These are phyloP conservation scores for Dictyophora rubrovolvata DNA, from an alignment of 768 basidiomycete genomes.

Conservation along the genomic window DNA sequence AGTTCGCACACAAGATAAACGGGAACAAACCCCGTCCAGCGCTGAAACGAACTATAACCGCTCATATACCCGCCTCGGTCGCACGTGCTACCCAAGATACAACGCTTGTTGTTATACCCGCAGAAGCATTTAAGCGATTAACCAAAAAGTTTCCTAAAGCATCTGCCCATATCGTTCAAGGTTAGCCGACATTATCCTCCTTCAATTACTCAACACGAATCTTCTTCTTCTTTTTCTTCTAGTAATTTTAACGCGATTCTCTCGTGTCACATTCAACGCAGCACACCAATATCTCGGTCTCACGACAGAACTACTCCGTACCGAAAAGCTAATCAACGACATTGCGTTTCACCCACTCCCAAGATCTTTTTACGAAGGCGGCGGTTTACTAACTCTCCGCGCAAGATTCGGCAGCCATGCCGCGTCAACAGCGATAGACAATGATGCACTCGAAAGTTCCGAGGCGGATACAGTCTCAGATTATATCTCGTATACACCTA, in stretches of 20 bases:
- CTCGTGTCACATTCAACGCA: conserved; percentile 94
- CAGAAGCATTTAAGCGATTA: conserved; percentile 87
- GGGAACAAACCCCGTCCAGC: conserved; percentile 13
- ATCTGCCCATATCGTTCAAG: conserved; percentile 92
- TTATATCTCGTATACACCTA: conserved; percentile 5
- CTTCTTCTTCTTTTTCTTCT: no score
- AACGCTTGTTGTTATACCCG: conserved; percentile 96
- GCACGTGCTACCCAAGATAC: conserved; percentile 92
- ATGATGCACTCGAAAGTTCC: conserved; percentile 1
- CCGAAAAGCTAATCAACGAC: conserved; percentile 95
- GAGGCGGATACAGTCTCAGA: conserved; percentile 7
- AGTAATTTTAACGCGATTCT: conserved; percentile 94
- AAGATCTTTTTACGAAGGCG: conserved; percentile 80
- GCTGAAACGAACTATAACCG: not conserved
- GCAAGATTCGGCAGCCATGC: conserved; percentile 68
- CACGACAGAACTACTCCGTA: conserved; percentile 89
- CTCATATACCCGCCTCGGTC: conserved; percentile 50
- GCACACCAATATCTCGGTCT: conserved; percentile 94
- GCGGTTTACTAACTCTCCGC: conserved; percentile 80
- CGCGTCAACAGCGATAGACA: not conserved
- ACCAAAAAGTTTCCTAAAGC: conserved; percentile 97
- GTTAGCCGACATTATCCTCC: conserved; percentile 24
- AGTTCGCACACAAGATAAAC: not conserved
- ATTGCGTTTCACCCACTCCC: conserved; percentile 95
- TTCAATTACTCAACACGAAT: conserved; percentile 8